Evolutionary conservation across 2,329 filamentous ascomycete species (phyloP), one percentile per base, ranked within the genome.

Genomic region (Sarocladiaceae sp.): DNA sequence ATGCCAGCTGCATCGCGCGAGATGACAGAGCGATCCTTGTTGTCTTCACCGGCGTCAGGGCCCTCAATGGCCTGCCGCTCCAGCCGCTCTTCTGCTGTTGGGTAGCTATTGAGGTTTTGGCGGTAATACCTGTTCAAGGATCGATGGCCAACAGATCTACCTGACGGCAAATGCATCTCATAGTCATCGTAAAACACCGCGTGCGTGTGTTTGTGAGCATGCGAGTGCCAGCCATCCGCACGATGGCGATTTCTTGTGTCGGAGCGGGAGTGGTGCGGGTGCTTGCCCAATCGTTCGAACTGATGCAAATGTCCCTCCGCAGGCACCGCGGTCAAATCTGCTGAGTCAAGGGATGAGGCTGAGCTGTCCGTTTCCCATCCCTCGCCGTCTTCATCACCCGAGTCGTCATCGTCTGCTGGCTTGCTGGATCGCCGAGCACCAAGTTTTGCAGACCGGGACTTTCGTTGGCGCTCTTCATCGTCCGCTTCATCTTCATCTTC

Each of bases 291-390:
- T 37, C 86, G 81, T 62, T 88, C 84, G 65, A 87, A 89, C 57
- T 88, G 84, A 60, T 87, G 81, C 47, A 82, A 77, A 58, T 83
- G 82, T 42, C 83, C 78, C 57, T 93, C 88, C 28, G 90, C 86
- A 2, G 88, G 88, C 7, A 95, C 83, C 8, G 87, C 83, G 4
- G 84, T 87, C 37, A 95, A 82, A 60, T 96, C 90, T 52, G 88
- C 88, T 1, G 90, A 94, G 58, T 92, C 90, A 31, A 95, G 78
- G 11, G 90, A 95, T 1, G 92, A 96, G n/a, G 81, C 86, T 10
- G 88, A 91, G 58, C 87, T 91, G 66, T 97, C 94, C 1, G 92
- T 97, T 71, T 99, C 94, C 93, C 94, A 97, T 40, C 90, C 91
- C 39, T 93, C 90, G 5, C 86, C 83, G 12, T 79, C 75, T 39